Percentiles rank a stretch among this genome's conserved stretches.
Evolutionary conservation across 2,329 filamentous ascomycete genomes (phyloP).

Genomic region (Dothideomycetidae sp.): DNA sequence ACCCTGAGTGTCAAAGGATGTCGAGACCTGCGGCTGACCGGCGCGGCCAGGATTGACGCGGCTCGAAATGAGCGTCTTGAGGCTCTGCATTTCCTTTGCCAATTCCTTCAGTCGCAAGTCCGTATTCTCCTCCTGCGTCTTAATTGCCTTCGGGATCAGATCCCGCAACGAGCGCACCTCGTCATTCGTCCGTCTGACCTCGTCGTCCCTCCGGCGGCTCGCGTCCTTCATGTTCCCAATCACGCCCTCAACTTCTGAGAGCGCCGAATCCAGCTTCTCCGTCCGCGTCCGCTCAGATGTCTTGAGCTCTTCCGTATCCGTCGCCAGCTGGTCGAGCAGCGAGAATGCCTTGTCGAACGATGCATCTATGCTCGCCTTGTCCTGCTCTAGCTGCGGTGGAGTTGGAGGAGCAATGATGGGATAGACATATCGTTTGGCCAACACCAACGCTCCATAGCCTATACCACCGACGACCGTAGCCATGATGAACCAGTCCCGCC

Average conservation of each 20-base stretch:
- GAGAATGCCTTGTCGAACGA: conserved; percentile 86
- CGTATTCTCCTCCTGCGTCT: conserved; percentile 71
- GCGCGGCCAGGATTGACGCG: conserved; percentile 30
- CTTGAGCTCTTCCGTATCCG: conserved; percentile 82
- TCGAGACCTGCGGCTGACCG: conserved; percentile 13
- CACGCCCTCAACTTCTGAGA: conserved; percentile 73
- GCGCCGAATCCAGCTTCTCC: conserved; percentile 63
- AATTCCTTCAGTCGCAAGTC: conserved; percentile 74
- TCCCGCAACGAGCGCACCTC: conserved; percentile 74
- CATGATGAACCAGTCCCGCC: conserved; percentile 99
- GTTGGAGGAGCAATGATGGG: conserved; percentile 88
- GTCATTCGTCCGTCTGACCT: conserved; percentile 70
- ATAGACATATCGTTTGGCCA: conserved; percentile 85
- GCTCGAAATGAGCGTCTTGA: conserved; percentile 72
- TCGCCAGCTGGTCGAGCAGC: conserved; percentile 78
- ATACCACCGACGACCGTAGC: conserved; percentile 86
- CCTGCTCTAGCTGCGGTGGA: conserved; percentile 80
- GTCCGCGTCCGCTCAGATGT: conserved; percentile 72
- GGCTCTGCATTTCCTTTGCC: conserved; percentile 72
- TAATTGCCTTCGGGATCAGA: conserved; percentile 74
- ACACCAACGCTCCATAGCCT: conserved; percentile 72
- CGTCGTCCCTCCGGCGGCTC: conserved; percentile 70
- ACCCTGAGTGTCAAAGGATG: conserved; percentile 1
- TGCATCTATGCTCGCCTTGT: conserved; percentile 84
- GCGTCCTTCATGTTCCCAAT: conserved; percentile 69